Evolutionary conservation across 345 rosid species (phyloP).

Genomic region (Euphorbia peplus): DNA sequence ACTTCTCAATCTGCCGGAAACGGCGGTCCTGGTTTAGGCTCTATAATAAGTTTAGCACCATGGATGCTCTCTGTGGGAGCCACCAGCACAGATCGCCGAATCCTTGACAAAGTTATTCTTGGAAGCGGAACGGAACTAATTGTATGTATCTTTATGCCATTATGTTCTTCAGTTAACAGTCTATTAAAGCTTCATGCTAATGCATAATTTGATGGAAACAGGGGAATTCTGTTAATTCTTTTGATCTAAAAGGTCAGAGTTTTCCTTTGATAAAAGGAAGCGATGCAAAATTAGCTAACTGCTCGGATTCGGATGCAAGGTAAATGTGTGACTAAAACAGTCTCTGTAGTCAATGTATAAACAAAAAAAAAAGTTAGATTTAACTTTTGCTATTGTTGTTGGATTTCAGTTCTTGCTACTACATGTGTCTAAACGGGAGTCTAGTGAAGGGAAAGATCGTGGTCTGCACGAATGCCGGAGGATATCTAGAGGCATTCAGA

Average conservation of each 20-base stretch:
- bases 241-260: neutral
- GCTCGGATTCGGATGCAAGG: neutral
- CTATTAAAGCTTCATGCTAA: neutral
- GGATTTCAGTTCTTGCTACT: constrained; percentile 28
- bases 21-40: neutral
- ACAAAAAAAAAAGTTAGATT: no score
- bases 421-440: constrained; percentile 24
- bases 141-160: constrained; percentile 16
- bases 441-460: constrained; percentile 41
- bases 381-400: neutral
- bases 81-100: constrained; percentile 27
- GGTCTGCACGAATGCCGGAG: neutral
- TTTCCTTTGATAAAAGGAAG: neutral
- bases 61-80: constrained; percentile 36
- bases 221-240: constrained; percentile 5
- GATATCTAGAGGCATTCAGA: neutral
- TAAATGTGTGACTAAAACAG: neutral
- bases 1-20: constrained; percentile 31
- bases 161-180: neutral
- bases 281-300: neutral
- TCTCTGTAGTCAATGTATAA: neutral
- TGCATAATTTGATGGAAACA: neutral
- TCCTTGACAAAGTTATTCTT: constrained; percentile 24
- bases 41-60: constrained; percentile 25
- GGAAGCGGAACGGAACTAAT: constrained; percentile 16